phyloP scores from a whole-genome alignment of 1,139 yeast species.

The Kodamaea sp. region DNA sequence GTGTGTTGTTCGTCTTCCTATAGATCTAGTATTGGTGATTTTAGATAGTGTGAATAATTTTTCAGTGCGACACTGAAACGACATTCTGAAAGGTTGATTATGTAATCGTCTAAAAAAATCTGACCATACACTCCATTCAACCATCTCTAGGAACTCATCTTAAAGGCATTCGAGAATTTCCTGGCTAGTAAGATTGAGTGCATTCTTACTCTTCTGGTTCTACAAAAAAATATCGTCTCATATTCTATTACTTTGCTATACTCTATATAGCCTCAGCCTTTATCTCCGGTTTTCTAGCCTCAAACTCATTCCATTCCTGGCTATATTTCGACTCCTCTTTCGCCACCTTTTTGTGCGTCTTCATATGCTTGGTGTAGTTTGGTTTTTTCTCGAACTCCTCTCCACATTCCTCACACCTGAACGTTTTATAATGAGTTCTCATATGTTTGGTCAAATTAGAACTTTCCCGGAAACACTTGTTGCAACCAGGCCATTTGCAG shows the following conservation, averaged over 20 bases:
- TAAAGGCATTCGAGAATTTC: no score
- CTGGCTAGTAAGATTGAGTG: no score
- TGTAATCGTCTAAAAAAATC: no score
- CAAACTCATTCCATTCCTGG: not conserved
- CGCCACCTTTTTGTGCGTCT: conserved; percentile 18
- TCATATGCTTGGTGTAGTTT: conserved; percentile 42
- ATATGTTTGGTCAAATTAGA: conserved; percentile 87
- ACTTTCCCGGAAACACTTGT: conserved; percentile 82
- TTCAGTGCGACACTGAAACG: no score
- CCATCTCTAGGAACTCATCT: no score
- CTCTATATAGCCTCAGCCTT: not conserved
- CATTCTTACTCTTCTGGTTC: no score
- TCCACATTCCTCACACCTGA: conserved; percentile 53
- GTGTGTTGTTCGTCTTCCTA: no score
- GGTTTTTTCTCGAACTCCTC: conserved; percentile 50
- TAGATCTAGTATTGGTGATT: not conserved
- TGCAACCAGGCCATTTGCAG: conserved; percentile 82
- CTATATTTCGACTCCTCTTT: not conserved
- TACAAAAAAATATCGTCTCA: no score
- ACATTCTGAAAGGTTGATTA: no score
- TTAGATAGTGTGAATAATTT: conserved; percentile 5
- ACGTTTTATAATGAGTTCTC: conserved; percentile 60
- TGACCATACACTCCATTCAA: no score
- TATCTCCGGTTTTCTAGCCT: not conserved
- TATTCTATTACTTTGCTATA: no score